Conservation (phyloP, 75 land plant species). For the Sequoia sempervirens region DNA sequence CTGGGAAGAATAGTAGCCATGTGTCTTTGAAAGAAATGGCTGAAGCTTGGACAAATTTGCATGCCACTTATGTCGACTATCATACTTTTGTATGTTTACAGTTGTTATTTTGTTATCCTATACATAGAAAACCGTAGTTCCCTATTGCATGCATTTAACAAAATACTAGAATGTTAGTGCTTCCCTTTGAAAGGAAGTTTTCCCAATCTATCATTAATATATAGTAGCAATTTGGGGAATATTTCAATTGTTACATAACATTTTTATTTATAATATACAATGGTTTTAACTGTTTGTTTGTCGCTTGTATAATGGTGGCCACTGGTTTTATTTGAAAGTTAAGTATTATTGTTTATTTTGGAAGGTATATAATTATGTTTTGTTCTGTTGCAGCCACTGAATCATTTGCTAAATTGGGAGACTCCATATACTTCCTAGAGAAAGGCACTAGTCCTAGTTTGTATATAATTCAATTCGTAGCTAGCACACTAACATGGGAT, state of each 20-base stretch:
- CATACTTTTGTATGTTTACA: neutral
- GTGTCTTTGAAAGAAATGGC: neutral
- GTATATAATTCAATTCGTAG: constrained; percentile 68
- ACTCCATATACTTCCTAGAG: constrained; percentile 91
- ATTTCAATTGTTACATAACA: neutral
- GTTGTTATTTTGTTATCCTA: neutral
- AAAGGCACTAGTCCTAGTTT: constrained; percentile 37
- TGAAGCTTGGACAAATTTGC: neutral
- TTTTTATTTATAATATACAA: neutral
- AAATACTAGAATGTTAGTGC: too few species aligned
- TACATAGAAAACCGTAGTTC: neutral
- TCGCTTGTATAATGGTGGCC: neutral
- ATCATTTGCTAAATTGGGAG: constrained; percentile 94
- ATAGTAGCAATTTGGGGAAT: neutral
- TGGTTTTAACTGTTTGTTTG: neutral
- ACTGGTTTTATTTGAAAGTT: neutral
- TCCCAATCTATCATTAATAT: neutral
- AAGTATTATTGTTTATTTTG: neutral
- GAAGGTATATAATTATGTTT: neutral
- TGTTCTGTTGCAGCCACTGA: constrained; percentile 60
- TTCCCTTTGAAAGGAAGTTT: neutral
- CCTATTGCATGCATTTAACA: neutral
- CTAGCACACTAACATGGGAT: constrained; percentile 71
- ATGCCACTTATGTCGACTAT: neutral
- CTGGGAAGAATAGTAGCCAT: neutral